Percentiles rank a stretch among this genome's conserved stretches.
Conservation (phyloP, 1,139 yeast species). For the Pneumocystis carinii region DNA sequence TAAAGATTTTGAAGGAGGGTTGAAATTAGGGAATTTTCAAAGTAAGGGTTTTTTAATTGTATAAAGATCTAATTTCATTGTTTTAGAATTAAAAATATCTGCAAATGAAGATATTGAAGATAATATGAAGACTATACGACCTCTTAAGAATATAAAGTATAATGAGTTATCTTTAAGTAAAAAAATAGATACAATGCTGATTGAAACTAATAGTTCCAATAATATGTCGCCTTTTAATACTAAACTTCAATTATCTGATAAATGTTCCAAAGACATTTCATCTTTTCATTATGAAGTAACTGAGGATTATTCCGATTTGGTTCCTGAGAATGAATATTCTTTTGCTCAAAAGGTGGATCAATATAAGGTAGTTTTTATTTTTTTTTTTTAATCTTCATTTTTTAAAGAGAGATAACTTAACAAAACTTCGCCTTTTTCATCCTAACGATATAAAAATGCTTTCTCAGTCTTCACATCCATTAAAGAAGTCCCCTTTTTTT, state of each 20-base stretch:
- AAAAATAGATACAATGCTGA: background rate
- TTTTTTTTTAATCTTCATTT: background rate
- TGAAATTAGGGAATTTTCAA: background rate
- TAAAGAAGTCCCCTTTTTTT: background rate
- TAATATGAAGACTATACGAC: slow-evolving; percentile 1
- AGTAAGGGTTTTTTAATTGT: background rate
- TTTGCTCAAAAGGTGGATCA: background rate
- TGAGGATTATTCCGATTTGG: slow-evolving; percentile 1
- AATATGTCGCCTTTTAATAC: background rate
- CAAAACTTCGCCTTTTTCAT: background rate
- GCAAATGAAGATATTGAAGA: background rate
- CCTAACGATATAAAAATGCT: background rate
- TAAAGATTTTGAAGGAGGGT: background rate
- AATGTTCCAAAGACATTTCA: background rate
- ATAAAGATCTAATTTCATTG: background rate
- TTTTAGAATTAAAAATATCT: background rate
- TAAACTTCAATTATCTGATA: background rate
- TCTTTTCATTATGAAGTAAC: background rate
- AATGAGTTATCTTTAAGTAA: background rate
- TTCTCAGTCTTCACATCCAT: background rate
- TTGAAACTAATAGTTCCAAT: background rate
- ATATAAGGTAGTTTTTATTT: background rate
- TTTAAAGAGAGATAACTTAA: background rate
- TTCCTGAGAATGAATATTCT: background rate
- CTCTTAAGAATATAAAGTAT: background rate